phyloP scores from a whole-genome alignment of 192 early-diverging fungal species.

The Dimargaris cristalligena region DNA sequence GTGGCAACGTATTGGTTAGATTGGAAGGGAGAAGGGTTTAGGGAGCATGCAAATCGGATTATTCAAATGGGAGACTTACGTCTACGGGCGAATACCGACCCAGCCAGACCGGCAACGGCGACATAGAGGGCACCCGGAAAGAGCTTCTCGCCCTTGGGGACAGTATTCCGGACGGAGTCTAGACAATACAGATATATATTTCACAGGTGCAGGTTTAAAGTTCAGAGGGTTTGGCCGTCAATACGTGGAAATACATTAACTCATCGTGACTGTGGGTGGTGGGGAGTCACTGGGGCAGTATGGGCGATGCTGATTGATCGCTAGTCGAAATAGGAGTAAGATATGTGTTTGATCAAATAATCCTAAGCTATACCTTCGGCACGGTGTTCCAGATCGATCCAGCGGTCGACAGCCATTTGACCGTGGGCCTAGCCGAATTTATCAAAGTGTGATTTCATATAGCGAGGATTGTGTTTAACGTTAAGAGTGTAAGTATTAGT shows the following conservation, averaged over 20 bases:
- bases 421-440: constrained; percentile 15
- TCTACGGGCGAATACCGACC: constrained; percentile 23
- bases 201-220: background rate
- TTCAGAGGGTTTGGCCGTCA: background rate
- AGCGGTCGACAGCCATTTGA: constrained; percentile 13
- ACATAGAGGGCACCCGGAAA: constrained; percentile 25
- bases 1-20: no score
- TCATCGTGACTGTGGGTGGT: background rate
- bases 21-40: no score
- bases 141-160: constrained; percentile 19
- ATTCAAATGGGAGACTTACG: no score
- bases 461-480: no score
- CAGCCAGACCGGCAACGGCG: constrained; percentile 23
- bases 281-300: background rate
- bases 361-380: background rate
- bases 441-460: no score
- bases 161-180: constrained; percentile 13
- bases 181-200: background rate
- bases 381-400: constrained; percentile 15
- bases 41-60: no score
- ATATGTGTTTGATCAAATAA: background rate
- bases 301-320: background rate
- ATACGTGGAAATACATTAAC: background rate
- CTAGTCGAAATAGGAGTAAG: background rate
- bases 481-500: no score